Percentiles rank a stretch among this genome's conserved stretches.
These are phyloP conservation scores for Piromyces finnis DNA, from an alignment of 192 early-diverging fungal species.

Conservation along the genomic window DNA sequence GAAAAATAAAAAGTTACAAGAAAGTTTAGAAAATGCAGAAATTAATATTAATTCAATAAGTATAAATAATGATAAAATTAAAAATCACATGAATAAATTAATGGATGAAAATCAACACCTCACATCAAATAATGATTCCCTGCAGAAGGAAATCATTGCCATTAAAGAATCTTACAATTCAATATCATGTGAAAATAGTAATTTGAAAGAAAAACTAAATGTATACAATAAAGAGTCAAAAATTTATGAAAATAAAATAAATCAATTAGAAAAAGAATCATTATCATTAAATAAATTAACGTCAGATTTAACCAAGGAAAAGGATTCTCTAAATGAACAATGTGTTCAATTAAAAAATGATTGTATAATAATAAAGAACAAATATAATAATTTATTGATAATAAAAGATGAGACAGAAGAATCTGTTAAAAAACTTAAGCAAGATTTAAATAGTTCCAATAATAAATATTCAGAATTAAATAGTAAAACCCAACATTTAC, in stretches of 20 bases:
- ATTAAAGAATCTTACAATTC: not conserved
- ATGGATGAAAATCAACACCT: not conserved
- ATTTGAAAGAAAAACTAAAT: not conserved
- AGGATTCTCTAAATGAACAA: not conserved
- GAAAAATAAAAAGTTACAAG: not conserved
- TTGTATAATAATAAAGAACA: not conserved
- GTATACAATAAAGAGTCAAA: not conserved
- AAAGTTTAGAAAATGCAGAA: not conserved
- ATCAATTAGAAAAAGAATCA: not conserved
- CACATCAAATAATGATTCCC: not conserved
- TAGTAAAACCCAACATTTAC: not conserved
- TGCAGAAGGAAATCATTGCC: not conserved
- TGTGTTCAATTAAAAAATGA: not conserved
- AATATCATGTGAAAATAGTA: not conserved
- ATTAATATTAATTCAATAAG: not conserved
- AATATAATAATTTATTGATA: not conserved
- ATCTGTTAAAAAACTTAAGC: not conserved
- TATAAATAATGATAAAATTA: not conserved
- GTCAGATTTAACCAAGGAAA: not conserved
- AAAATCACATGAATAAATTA: not conserved
- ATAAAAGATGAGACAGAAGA: not conserved
- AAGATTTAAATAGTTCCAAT: not conserved
- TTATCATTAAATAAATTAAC: not conserved
- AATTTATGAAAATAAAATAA: not conserved
- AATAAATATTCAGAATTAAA: not conserved